Percentiles rank a stretch among this genome's conserved stretches.
phyloP scores from a whole-genome alignment of 2,329 filamentous ascomycete genomes.

The Monilinia polystroma region DNA sequence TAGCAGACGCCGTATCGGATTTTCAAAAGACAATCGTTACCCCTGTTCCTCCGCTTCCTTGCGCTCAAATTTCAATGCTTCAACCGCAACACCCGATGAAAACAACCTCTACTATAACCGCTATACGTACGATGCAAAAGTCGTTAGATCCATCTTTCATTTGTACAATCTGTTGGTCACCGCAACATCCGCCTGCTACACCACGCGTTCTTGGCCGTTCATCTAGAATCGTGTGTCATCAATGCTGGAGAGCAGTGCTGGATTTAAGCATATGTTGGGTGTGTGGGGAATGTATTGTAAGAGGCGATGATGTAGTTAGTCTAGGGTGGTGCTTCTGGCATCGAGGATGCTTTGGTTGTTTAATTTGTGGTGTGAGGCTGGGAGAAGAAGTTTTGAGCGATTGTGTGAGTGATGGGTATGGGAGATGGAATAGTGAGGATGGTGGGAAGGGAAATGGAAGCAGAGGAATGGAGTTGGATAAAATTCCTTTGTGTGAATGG shows the following conservation, averaged over 20 bases:
- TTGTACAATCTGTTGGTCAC: slow-evolving; percentile 56
- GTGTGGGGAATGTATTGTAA: slow-evolving; percentile 55
- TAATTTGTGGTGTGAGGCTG: slow-evolving; percentile 50
- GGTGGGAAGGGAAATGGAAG: slow-evolving; percentile 19
- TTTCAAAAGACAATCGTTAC: background rate
- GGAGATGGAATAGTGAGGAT: slow-evolving; percentile 15
- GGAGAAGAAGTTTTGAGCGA: slow-evolving; percentile 23
- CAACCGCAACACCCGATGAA: background rate
- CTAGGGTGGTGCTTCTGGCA: slow-evolving; percentile 64
- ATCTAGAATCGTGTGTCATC: slow-evolving; percentile 50
- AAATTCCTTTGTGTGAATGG: slow-evolving; percentile 51
- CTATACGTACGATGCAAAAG: background rate
- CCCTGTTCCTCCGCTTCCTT: background rate
- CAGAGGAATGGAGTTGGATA: slow-evolving; percentile 45
- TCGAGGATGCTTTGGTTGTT: slow-evolving; percentile 54
- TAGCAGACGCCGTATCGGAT: slow-evolving; percentile 2
- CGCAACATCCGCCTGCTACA: slow-evolving; percentile 41
- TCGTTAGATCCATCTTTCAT: slow-evolving; percentile 44
- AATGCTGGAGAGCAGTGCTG: slow-evolving; percentile 50
- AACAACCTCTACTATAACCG: background rate
- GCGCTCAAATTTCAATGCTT: background rate
- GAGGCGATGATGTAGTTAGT: slow-evolving; percentile 55
- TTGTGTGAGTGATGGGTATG: background rate
- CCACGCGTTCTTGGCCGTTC: slow-evolving; percentile 46
- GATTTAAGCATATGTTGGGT: slow-evolving; percentile 58